Evolutionary conservation across 176 grass and related monocot species (phyloP).

Genomic region (Alloteropsis semialata): DNA sequence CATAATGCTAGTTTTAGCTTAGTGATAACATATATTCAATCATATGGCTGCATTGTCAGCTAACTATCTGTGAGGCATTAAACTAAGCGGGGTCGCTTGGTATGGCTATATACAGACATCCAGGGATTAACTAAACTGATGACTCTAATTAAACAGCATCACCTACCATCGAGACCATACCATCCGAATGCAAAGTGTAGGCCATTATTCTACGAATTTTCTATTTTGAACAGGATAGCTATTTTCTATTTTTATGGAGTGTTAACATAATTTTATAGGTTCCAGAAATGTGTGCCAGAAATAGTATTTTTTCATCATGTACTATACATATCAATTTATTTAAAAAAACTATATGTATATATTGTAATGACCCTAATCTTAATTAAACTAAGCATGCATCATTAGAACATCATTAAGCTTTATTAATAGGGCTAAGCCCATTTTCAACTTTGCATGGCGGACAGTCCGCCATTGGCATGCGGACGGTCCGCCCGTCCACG

Average conservation of each 20-base stretch:
- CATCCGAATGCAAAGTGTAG: background rate
- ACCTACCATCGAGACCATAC: conserved; percentile 22
- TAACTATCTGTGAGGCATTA: conserved; percentile 11
- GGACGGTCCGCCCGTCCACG: too few species aligned
- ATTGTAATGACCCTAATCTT: too few species aligned
- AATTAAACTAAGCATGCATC: too few species aligned
- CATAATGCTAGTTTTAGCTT: background rate
- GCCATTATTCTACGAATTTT: background rate
- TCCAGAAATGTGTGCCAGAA: background rate
- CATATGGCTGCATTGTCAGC: conserved; percentile 1
- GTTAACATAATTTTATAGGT: background rate
- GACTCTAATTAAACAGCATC: conserved; percentile 23
- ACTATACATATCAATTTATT: background rate
- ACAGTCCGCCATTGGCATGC: too few species aligned
- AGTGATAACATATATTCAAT: background rate
- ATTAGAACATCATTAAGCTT: too few species aligned
- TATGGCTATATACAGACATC: background rate
- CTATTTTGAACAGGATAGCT: background rate
- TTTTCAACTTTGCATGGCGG: too few species aligned
- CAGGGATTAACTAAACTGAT: background rate
- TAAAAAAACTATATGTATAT: too few species aligned
- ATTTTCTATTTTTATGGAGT: background rate
- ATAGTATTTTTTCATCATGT: too few species aligned
- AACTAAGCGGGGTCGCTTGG: background rate
- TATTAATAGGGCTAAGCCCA: too few species aligned